phyloP scores from a whole-genome alignment of 305 asterid genomes.

The Fraxinus sp. region DNA sequence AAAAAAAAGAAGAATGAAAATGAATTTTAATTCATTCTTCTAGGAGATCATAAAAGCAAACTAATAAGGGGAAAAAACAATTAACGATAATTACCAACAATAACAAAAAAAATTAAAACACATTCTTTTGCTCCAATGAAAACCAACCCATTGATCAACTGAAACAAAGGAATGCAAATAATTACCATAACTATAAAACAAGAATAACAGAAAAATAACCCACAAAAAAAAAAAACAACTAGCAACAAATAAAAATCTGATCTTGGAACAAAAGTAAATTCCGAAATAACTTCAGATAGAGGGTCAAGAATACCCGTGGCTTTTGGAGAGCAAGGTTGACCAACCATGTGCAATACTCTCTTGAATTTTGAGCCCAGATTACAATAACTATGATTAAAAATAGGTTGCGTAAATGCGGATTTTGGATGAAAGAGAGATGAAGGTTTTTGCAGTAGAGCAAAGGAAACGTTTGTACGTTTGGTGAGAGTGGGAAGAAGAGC shows the following conservation, averaged over 20 bases:
- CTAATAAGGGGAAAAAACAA: neutral
- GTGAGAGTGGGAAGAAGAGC: conserved; percentile 39
- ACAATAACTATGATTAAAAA: conserved; percentile 19
- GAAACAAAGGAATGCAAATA: neutral
- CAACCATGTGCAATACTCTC: conserved; percentile 24
- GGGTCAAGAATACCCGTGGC: conserved; percentile 36
- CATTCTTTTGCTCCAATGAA: neutral
- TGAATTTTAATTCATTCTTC: neutral
- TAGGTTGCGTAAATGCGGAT: conserved; percentile 16
- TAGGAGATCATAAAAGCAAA: neutral
- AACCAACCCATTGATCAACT: neutral
- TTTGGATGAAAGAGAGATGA: conserved; percentile 26
- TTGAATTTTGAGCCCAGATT: conserved; percentile 19
- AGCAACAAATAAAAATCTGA: neutral
- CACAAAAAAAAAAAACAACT: neutral
- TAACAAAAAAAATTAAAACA: neutral
- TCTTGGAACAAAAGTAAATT: neutral
- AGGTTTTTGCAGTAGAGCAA: conserved; percentile 16
- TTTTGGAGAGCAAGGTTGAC: conserved; percentile 23
- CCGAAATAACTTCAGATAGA: conserved; percentile 4
- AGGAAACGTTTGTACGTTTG: conserved; percentile 11
- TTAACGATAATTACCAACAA: conserved; percentile 1
- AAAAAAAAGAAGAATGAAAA: neutral
- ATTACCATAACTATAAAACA: neutral
- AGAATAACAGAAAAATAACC: neutral